These are phyloP conservation scores for Anisodus acutangulus DNA, from an alignment of 257 asterid genomes.

Conservation along the genomic window DNA sequence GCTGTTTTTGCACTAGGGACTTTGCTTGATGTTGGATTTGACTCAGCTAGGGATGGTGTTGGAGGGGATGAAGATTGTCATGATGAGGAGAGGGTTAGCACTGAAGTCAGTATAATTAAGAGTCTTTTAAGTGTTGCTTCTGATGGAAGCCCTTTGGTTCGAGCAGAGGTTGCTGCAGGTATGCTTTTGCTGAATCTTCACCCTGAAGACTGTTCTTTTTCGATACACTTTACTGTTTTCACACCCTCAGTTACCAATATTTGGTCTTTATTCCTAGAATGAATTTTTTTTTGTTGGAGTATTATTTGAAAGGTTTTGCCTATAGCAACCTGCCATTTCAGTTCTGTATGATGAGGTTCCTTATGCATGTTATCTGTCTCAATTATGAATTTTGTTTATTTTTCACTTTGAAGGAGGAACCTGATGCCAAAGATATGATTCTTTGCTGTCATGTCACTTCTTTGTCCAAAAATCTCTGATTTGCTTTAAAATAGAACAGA, in stretches of 20 bases:
- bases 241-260: constrained; percentile 7
- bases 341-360: constrained; percentile 16
- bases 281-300: not conserved
- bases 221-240: not conserved
- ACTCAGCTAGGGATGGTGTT: constrained; percentile 72
- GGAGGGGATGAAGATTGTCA: constrained; percentile 81
- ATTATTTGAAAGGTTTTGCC: constrained; percentile 16
- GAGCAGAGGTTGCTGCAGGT: constrained; percentile 99
- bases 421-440: not conserved
- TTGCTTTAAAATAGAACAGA: not conserved
- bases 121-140: constrained; percentile 77
- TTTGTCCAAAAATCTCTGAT: not conserved
- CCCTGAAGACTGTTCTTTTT: constrained; percentile 12
- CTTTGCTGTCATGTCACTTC: constrained; percentile 16
- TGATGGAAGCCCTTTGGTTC: constrained; percentile 97
- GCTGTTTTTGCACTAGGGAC: constrained; percentile 94
- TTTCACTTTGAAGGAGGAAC: not conserved
- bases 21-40: constrained; percentile 79
- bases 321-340: not conserved
- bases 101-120: constrained; percentile 73
- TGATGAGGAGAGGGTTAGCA: constrained; percentile 88
- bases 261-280: constrained; percentile 18
- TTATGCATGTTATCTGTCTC: not conserved
- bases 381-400: constrained; percentile 15
- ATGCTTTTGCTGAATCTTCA: constrained; percentile 37